These are phyloP conservation scores for Neurospora intermedia DNA, from an alignment of 495 filamentous ascomycete genomes.

Conservation along the genomic window DNA sequence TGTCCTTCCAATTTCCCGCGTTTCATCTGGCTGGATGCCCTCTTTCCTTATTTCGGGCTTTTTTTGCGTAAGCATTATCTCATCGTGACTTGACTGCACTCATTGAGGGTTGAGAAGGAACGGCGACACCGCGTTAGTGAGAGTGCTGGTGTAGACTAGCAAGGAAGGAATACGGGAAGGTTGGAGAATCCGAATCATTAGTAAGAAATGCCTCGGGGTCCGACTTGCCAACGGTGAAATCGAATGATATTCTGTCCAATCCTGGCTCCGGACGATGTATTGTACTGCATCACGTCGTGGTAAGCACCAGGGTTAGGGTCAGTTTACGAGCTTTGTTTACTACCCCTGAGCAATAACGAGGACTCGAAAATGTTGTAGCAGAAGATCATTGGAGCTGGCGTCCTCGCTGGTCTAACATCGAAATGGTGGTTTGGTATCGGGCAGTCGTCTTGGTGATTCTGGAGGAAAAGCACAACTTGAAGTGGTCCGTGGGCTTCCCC, in stretches of 20 bases:
- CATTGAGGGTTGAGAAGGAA: not conserved
- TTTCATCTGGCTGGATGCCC: not conserved
- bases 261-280: not conserved
- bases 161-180: not conserved
- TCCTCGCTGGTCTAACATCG: not conserved
- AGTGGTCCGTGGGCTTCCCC: not conserved
- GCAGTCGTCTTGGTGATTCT: not conserved
- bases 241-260: not conserved
- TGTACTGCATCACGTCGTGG: not conserved
- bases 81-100: not conserved
- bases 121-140: not conserved
- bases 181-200: no score
- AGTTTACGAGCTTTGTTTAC: not conserved
- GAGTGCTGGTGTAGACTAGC: not conserved
- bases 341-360: not conserved
- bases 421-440: not conserved
- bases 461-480: not conserved
- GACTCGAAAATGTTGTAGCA: not conserved
- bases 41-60: not conserved
- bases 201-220: no score
- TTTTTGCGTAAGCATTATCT: not conserved
- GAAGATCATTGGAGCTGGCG: not conserved
- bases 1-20: not conserved
- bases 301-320: not conserved
- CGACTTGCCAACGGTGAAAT: not conserved